Percentiles rank a stretch among this genome's conserved stretches.
phyloP scores from a whole-genome alignment of 371 early-diverging fungal genomes.

The Coemansia sp. region DNA sequence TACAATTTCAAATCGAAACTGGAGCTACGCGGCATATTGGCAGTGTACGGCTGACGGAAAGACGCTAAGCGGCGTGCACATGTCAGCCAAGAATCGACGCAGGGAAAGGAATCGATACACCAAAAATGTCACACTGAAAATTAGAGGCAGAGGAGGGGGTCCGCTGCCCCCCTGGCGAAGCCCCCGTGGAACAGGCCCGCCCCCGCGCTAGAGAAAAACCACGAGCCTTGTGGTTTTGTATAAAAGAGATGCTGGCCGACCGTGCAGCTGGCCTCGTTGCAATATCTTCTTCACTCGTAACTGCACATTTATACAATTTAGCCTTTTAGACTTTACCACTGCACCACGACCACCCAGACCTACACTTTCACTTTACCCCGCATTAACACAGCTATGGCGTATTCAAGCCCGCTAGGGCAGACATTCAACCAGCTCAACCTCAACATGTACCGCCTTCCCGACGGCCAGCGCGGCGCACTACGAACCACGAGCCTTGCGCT shows the following conservation, averaged over 20 bases:
- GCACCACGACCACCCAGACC: too few relatives aligned
- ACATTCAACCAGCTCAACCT: constrained; percentile 50
- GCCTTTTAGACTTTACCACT: too few relatives aligned
- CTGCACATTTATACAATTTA: too few relatives aligned
- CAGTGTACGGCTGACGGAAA: not conserved
- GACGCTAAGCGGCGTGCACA: too few relatives aligned
- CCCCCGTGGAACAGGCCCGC: too few relatives aligned
- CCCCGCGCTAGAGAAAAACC: too few relatives aligned
- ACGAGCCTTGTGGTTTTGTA: not conserved
- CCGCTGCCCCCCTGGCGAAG: not conserved
- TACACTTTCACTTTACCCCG: too few relatives aligned
- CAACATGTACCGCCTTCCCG: constrained; percentile 48
- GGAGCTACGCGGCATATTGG: not conserved
- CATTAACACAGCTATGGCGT: constrained; percentile 26
- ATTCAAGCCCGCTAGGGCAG: constrained; percentile 42
- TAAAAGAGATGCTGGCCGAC: not conserved
- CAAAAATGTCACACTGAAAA: not conserved
- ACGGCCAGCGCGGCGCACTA: constrained; percentile 49
- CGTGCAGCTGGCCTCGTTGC: not conserved
- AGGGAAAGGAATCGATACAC: not conserved
- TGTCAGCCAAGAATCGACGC: not conserved
- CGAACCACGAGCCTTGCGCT: constrained; percentile 41
- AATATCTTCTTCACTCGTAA: not conserved
- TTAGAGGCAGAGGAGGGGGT: not conserved
- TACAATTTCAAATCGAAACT: not conserved